phyloP scores from a whole-genome alignment of 371 early-diverging fungal species.

The Mortierella sp. region DNA sequence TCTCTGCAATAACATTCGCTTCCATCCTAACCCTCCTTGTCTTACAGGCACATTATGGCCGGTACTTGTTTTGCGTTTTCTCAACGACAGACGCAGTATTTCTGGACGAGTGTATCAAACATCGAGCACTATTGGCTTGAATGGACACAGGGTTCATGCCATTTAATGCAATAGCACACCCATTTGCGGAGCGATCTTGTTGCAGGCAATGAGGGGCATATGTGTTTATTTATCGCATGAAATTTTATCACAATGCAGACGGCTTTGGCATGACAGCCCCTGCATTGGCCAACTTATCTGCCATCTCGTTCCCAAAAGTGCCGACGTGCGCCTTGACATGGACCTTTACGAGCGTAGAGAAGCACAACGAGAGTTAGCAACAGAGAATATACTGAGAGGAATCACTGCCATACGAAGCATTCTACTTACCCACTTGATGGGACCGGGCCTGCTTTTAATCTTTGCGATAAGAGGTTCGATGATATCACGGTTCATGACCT shows the following conservation, averaged over 20 bases:
- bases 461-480: slow-evolving; percentile 64
- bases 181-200: no score
- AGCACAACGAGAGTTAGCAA: background rate
- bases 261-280: slow-evolving; percentile 60
- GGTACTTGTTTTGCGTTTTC: no score
- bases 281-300: slow-evolving; percentile 73
- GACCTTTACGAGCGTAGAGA: slow-evolving; percentile 13
- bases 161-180: no score
- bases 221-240: background rate
- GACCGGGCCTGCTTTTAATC: slow-evolving; percentile 58
- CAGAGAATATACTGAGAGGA: background rate
- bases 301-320: slow-evolving; percentile 78
- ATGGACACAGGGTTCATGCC: no score
- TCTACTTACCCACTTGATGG: slow-evolving; percentile 59
- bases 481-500: slow-evolving; percentile 81
- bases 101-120: no score
- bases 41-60: no score
- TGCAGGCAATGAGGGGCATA: no score
- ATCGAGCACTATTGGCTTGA: no score
- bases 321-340: slow-evolving; percentile 78
- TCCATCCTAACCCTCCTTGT: no score
- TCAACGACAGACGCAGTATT: no score
- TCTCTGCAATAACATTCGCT: no score
- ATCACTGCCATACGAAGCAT: no score
- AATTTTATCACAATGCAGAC: background rate